A percentile compares a stretch with the other conserved stretches of the same genome.
phyloP scores from a whole-genome alignment of 1,284 basidiomycete genomes.

The Cutaneotrichosporon sp. region DNA sequence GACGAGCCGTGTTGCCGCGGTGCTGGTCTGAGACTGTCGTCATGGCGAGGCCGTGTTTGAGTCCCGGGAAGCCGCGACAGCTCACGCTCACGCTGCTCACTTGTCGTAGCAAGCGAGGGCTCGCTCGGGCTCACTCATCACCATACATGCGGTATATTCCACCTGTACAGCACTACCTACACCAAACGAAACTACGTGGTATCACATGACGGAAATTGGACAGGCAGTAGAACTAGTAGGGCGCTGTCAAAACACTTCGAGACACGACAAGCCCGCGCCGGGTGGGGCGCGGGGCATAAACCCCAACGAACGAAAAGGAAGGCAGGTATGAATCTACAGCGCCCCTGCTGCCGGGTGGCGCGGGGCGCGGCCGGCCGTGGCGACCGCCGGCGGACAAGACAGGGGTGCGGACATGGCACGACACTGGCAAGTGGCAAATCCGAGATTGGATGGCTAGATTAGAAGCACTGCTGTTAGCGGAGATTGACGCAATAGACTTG shows the following conservation, averaged over 20 bases:
- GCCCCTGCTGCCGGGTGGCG: not conserved
- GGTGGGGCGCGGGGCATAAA: not conserved
- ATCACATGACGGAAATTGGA: not conserved
- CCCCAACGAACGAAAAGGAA: not conserved
- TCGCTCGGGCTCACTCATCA: not conserved
- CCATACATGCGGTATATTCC: not conserved
- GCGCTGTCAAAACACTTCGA: not conserved
- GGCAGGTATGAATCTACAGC: not conserved
- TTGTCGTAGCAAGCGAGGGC: not conserved
- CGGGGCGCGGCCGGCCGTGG: not conserved
- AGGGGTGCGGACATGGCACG: not conserved
- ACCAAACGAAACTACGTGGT: not conserved
- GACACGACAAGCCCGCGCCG: not conserved
- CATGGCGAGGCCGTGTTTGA: not conserved
- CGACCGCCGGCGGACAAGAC: not conserved
- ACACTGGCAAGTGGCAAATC: slow-evolving; percentile 3
- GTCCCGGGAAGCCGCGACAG: not conserved
- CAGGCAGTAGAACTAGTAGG: not conserved
- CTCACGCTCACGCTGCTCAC: not conserved
- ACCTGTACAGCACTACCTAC: slow-evolving; percentile 2
- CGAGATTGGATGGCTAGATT: slow-evolving; percentile 9
- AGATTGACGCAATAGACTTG: slow-evolving; percentile 24
- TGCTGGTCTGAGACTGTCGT: not conserved
- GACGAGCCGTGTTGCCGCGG: not conserved
- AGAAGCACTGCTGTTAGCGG: slow-evolving; percentile 28